Evolutionary conservation across 352 stramenopile genomes (phyloP), one percentile per base, ranked within the genome.

Genomic region (Phytophthora tentaculata): DNA sequence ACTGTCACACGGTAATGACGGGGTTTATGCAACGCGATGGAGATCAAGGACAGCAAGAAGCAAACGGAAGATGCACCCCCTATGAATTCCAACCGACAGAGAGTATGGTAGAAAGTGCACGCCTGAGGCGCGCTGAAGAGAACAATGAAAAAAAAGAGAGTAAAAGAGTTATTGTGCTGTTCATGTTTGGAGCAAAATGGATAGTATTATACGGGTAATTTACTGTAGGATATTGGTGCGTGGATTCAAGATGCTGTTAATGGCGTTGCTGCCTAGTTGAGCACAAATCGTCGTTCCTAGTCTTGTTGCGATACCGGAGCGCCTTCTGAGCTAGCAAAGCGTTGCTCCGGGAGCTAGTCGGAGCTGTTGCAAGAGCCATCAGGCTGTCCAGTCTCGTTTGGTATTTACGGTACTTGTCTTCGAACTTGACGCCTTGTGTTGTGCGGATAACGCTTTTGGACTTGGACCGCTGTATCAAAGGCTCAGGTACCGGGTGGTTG

Each of bases 291-390:
- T 1, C 39, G 39, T 16, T 20, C 32, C 7, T 10, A 9, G 32
- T 39, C 10, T 39, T 39, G 32, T 61, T 62, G 14, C 71, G 71
- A 29, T 73, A 79, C 20, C 50, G 57, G 23, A 79, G 60, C 37
- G 66, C 71, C 52, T 75, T 79, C 50, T 64, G 62, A 10, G 71
- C 71, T 1, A 78, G 48, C 9, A 75, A 43, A 1, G 45, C 57
- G 43, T 60, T 60, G 53, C 35, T 48, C 13, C 41, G n/a, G 3
- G 8, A 59, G 28, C 49, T 44, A 13, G 6, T 28, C 28, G 49
- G 10, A 5, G 17, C 35, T 16, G 49, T 23, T 5, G 68, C 68
- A 24, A 72, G 19, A 2, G 56, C 39, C 41, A 73, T 26, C 16
- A 75, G 56, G 5, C 9, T 72, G 2, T 69, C 43, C 23, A 74